Percentiles rank a stretch among this genome's conserved stretches.
Conservation (phyloP, 495 filamentous ascomycete species). For the Penicillium chermesinum region DNA sequence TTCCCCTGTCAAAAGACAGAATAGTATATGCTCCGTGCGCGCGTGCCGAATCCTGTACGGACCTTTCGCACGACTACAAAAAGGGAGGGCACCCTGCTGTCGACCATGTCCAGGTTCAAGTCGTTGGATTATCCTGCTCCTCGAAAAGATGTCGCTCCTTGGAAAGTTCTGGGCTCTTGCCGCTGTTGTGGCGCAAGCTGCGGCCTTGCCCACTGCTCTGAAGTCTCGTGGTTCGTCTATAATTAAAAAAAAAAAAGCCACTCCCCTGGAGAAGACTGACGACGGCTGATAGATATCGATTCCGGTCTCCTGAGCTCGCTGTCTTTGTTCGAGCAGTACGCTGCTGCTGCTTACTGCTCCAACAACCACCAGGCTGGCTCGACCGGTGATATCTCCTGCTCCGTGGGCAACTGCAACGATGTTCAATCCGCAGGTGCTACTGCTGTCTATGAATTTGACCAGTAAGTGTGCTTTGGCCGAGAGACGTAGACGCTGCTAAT, state of each 20-base stretch:
- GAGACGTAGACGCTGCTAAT: not conserved
- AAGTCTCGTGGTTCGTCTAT: not conserved
- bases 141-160: not conserved
- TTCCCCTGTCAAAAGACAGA: not conserved
- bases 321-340: constrained; percentile 58
- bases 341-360: constrained; percentile 60
- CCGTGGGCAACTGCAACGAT: constrained; percentile 48
- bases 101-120: not conserved
- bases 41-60: not conserved
- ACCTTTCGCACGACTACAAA: not conserved
- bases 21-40: not conserved
- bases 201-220: not conserved
- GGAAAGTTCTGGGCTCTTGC: not conserved
- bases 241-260: not conserved
- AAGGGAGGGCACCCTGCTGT: not conserved
- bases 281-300: not conserved
- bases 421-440: constrained; percentile 49
- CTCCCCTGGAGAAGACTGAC: not conserved
- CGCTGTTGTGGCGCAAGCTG: not conserved
- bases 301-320: constrained; percentile 31
- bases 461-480: constrained; percentile 32
- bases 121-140: not conserved
- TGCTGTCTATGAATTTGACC: constrained; percentile 50
- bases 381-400: constrained; percentile 46
- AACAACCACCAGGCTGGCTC: constrained; percentile 32